A percentile compares a stretch with the other conserved stretches of the same genome.
phyloP scores from a whole-genome alignment of 2,329 filamentous ascomycete species.

The Botryotinia globosa region DNA sequence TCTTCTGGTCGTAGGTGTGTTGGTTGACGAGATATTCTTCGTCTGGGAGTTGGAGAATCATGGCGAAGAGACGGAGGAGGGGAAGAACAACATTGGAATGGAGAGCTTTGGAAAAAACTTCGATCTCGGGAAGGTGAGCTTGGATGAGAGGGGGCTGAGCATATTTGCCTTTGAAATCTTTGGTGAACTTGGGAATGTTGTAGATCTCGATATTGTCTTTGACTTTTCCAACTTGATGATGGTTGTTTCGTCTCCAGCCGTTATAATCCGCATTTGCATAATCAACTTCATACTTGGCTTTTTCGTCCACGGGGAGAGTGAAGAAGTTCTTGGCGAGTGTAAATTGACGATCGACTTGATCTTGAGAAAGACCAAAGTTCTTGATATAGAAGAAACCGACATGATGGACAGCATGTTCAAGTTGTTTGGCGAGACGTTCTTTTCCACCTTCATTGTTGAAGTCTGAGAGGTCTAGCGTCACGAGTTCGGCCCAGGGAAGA shows the following conservation, averaged over 20 bases:
- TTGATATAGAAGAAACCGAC: constrained; percentile 62
- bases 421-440: constrained; percentile 49
- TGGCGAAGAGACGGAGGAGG: constrained; percentile 58
- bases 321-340: constrained; percentile 60
- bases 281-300: constrained; percentile 53
- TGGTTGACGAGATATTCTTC: constrained; percentile 55
- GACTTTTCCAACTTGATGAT: not conserved
- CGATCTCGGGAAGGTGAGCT: constrained; percentile 53
- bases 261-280: constrained; percentile 55
- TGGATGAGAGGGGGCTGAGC: constrained; percentile 48
- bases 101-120: constrained; percentile 46
- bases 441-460: constrained; percentile 51
- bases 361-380: constrained; percentile 60
- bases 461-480: constrained; percentile 51
- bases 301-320: constrained; percentile 54
- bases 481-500: constrained; percentile 50
- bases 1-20: constrained; percentile 56
- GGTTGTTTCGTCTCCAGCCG: constrained; percentile 51
- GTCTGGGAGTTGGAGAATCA: constrained; percentile 57
- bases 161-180: constrained; percentile 42
- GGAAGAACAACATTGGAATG: constrained; percentile 56
- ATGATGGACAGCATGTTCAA: constrained; percentile 50
- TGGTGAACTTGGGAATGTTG: constrained; percentile 58
- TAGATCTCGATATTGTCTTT: constrained; percentile 58
- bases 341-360: constrained; percentile 59